Conservation (phyloP, 345 rosid genomes). For the Sonneratia caseolaris region DNA sequence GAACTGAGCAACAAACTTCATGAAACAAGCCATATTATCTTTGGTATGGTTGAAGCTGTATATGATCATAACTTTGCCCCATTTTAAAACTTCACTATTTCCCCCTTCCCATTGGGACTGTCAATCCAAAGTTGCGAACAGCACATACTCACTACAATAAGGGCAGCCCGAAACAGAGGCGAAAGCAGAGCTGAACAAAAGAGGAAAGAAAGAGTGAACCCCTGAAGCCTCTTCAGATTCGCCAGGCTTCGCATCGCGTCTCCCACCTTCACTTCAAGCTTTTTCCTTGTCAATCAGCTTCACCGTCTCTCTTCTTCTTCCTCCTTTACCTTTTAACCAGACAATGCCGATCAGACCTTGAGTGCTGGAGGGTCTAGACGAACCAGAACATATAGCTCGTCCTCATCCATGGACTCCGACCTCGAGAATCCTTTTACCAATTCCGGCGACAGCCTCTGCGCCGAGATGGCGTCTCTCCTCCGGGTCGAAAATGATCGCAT, state of each 20-base stretch:
- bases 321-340: background rate
- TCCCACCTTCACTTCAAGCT: background rate
- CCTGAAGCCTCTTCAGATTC: conserved; percentile 9
- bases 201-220: conserved; percentile 5
- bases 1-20: too few relatives aligned
- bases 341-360: background rate
- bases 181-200: background rate
- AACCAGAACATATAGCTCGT: background rate
- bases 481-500: conserved; percentile 53
- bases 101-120: conserved; percentile 12
- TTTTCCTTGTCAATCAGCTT: background rate
- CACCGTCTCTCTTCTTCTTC: conserved; percentile 3
- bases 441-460: conserved; percentile 9
- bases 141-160: background rate
- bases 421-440: conserved; percentile 60
- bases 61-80: too few relatives aligned
- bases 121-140: conserved; percentile 8
- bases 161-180: background rate
- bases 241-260: background rate
- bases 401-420: conserved; percentile 51
- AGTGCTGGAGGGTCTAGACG: background rate
- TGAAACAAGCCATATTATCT: too few relatives aligned
- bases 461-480: conserved; percentile 34
- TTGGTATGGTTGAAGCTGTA: too few relatives aligned
- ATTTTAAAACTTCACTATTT: too few relatives aligned